Evolutionary conservation across 495 filamentous ascomycete genomes (phyloP).

Genomic region (Tetracladium setigerum): DNA sequence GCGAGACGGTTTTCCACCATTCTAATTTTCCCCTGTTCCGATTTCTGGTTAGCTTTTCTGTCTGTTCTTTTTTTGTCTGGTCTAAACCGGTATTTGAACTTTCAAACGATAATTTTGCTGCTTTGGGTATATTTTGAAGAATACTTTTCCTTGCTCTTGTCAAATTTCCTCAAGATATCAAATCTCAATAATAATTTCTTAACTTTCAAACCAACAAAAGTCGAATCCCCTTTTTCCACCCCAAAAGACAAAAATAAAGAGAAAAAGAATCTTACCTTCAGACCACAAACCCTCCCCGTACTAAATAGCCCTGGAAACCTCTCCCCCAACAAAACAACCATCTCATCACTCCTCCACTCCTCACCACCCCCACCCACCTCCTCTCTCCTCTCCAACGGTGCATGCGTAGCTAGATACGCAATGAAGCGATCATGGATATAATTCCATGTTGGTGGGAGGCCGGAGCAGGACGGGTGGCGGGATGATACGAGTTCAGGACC

Average conservation of each 20-base stretch:
- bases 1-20: conserved; percentile 13
- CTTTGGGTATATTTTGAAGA: too few relatives aligned
- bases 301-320: conserved; percentile 10
- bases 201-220: too few relatives aligned
- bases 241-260: background rate
- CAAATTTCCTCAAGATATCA: too few relatives aligned
- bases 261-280: background rate
- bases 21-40: background rate
- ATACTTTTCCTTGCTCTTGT: background rate
- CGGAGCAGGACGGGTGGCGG: conserved; percentile 5
- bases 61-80: too few relatives aligned
- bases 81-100: too few relatives aligned
- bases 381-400: conserved; percentile 9
- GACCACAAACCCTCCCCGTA: background rate
- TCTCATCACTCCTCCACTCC: conserved; percentile 7
- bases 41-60: background rate
- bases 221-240: background rate
- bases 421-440: conserved; percentile 16
- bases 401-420: conserved; percentile 16
- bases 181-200: too few relatives aligned
- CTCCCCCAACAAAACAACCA: conserved; percentile 1
- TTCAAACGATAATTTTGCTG: too few relatives aligned
- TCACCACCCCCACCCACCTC: conserved; percentile 9
- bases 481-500: conserved; percentile 2
- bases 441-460: conserved; percentile 8